Evolutionary conservation across 805 yeast genomes (phyloP), one percentile per base, ranked within the genome.

Genomic region (Nematodospora valgi): DNA sequence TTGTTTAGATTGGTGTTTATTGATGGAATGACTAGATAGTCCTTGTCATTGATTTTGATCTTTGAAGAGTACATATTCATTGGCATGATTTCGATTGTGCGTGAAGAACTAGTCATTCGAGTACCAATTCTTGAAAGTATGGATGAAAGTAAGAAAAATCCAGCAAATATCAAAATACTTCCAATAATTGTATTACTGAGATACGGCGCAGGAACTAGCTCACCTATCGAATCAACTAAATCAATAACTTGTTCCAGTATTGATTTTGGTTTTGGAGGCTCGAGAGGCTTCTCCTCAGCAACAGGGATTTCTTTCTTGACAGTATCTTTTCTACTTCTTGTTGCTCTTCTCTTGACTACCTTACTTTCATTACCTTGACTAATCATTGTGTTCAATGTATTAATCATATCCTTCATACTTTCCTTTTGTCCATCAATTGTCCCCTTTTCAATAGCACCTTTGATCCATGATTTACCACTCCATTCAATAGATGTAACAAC

Each of bases 381-480:
- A 5, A 72, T 41, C 20, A 66, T 61, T 15, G 55, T 57, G 41
- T 63, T 70, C 27, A 82, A 44, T 35, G 73, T 77, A 8, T 59
- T 64, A 6, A 77, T 59, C 46, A 80, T 42, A 2, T 64, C 62
- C 24, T 62, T 68, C 45, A 80, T 64, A 0, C 82, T 72, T 5
- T 77, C 80, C 37, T 74, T 74, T 41, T 85, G 89, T 7, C 91
- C 93, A 26, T 78, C 77, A 44, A 79, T 74, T 2, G 88, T 69
- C 35, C 86, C 87, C 38, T 73, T 81, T 50, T 85, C 93, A 40
- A 85, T 78, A 0, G 86, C 82, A 16, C 80, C 74, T 52, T 80
- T 82, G 41, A 85, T 74, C 89, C 91, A 83, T 30, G 87, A 80
- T 44, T 80, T 80, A 6, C 81, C 85, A 1, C 79, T 59, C 94